Conservation (phyloP, 2,329 filamentous ascomycete species). For the Canariomyces notabilis region DNA sequence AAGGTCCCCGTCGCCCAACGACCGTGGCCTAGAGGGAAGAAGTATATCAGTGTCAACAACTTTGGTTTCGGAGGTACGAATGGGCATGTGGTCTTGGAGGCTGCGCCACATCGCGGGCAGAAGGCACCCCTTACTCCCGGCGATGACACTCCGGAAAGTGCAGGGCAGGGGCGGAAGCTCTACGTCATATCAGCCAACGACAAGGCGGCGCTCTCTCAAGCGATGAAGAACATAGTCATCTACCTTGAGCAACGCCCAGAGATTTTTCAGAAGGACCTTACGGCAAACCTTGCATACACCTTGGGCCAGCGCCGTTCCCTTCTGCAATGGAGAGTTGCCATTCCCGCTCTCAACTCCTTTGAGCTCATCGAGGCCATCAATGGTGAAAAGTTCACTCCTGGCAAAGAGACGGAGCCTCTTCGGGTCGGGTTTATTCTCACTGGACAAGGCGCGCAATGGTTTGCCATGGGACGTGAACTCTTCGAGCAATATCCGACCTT, state of each 20-base stretch:
- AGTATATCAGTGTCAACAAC: constrained; percentile 46
- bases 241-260: constrained; percentile 40
- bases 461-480: constrained; percentile 39
- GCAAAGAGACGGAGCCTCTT: constrained; percentile 34
- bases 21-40: constrained; percentile 45
- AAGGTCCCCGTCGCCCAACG: constrained; percentile 41
- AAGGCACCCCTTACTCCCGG: constrained; percentile 29
- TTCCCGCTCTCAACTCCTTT: constrained; percentile 40
- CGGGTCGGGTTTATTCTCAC: constrained; percentile 40
- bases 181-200: constrained; percentile 41
- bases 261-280: constrained; percentile 40
- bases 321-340: constrained; percentile 40
- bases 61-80: constrained; percentile 46
- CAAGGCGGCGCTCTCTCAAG: constrained; percentile 32
- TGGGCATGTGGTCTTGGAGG: constrained; percentile 39
- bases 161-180: constrained; percentile 31
- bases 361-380: constrained; percentile 43
- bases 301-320: constrained; percentile 41
- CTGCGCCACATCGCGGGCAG: constrained; percentile 32
- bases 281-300: constrained; percentile 45
- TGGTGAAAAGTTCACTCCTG: constrained; percentile 31
- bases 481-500: constrained; percentile 36
- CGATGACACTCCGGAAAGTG: constrained; percentile 26
- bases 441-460: constrained; percentile 39
- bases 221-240: constrained; percentile 37